These are phyloP conservation scores for Aureobasidium sp. DNA, from an alignment of 2,329 filamentous ascomycete species.

Conservation along the genomic window DNA sequence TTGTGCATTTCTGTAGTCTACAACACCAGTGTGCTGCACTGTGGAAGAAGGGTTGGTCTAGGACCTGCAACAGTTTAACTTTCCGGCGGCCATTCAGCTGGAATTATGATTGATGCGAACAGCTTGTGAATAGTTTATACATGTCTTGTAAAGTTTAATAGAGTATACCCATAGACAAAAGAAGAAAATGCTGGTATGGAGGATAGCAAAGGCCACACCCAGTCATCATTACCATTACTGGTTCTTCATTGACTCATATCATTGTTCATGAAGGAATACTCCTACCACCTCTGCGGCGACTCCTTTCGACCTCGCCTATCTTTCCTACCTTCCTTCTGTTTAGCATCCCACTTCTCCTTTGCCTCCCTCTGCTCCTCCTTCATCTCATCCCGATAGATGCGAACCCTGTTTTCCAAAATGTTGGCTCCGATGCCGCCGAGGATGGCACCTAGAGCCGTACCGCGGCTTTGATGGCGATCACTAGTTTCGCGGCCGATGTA, in stretches of 20 bases:
- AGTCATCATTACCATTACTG: neutral
- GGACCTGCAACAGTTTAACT: too few species aligned
- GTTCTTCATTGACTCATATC: neutral
- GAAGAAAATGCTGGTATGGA: too few species aligned
- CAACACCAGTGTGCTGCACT: too few species aligned
- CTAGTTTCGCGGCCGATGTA: slow-evolving; percentile 5
- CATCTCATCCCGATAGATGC: slow-evolving; percentile 1
- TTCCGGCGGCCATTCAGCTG: too few species aligned
- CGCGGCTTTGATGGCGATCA: slow-evolving; percentile 1
- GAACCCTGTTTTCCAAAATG: neutral
- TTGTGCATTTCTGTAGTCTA: too few species aligned
- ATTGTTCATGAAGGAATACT: neutral
- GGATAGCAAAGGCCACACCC: neutral
- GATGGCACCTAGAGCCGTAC: slow-evolving; percentile 1
- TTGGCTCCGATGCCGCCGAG: slow-evolving; percentile 9
- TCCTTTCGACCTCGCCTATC: neutral
- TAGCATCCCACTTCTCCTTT: neutral
- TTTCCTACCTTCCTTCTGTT: neutral
- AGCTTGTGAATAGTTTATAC: too few species aligned
- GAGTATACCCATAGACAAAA: too few species aligned
- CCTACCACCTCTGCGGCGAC: neutral
- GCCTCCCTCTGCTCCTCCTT: slow-evolving; percentile 5
- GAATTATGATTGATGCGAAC: too few species aligned
- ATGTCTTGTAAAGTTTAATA: too few species aligned
- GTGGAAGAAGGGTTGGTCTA: too few species aligned